phyloP scores from a whole-genome alignment of 78 protist genomes.

The Speleostelium caveatum region DNA sequence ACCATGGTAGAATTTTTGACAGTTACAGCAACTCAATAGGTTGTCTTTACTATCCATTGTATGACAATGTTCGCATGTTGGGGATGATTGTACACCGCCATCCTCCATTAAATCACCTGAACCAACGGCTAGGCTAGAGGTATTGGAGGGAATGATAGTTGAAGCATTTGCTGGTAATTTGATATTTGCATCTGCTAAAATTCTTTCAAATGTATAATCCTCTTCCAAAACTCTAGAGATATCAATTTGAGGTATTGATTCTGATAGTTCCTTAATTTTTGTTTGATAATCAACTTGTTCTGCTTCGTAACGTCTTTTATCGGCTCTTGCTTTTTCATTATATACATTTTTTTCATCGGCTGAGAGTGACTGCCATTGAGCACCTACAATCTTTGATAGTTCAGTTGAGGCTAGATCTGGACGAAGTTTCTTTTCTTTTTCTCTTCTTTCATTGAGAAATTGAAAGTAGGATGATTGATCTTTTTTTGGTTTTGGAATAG shows the following conservation, averaged over 20 bases:
- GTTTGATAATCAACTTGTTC: conserved; percentile 14
- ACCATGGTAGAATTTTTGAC: conserved; percentile 15
- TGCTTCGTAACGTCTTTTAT: conserved; percentile 18
- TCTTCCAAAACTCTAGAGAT: background rate
- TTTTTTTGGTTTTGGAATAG: conserved; percentile 15
- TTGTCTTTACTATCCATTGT: background rate
- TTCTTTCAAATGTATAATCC: background rate
- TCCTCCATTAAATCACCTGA: too few relatives aligned
- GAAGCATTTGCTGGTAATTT: background rate
- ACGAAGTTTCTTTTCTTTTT: conserved; percentile 4
- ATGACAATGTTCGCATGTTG: conserved; percentile 23
- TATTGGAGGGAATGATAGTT: background rate
- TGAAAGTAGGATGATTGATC: conserved; percentile 46
- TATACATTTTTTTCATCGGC: conserved; percentile 33
- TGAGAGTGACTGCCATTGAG: conserved; percentile 32
- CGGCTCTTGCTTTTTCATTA: conserved; percentile 17
- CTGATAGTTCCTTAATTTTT: background rate
- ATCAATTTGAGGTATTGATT: conserved; percentile 19
- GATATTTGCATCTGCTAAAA: too few relatives aligned
- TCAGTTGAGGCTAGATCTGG: conserved; percentile 26
- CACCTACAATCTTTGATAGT: conserved; percentile 33
- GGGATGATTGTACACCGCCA: background rate
- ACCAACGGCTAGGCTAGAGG: background rate
- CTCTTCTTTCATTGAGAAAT: conserved; percentile 48
- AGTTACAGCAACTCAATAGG: conserved; percentile 1